These are phyloP conservation scores for Colletotrichum lindemuthianum DNA, from an alignment of 2,329 filamentous ascomycete genomes.

Conservation along the genomic window DNA sequence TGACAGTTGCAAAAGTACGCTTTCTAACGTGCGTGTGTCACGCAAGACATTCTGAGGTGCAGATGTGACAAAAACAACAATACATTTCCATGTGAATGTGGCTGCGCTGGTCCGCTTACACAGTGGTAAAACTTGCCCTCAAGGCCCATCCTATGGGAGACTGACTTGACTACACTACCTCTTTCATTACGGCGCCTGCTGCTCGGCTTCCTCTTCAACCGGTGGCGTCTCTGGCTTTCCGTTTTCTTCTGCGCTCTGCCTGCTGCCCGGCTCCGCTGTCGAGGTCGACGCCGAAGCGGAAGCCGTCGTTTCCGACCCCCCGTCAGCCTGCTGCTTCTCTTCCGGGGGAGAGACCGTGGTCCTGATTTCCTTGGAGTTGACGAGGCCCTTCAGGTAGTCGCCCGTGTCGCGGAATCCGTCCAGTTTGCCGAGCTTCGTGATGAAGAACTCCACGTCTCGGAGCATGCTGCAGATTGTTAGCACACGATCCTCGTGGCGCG, in stretches of 20 bases:
- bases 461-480: constrained; percentile 69
- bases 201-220: constrained; percentile 28
- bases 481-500: neutral
- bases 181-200: constrained; percentile 25
- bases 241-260: constrained; percentile 22
- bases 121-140: too few species aligned
- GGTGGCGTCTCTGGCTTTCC: constrained; percentile 31
- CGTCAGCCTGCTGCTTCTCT: constrained; percentile 23
- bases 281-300: constrained; percentile 17
- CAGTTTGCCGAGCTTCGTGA: constrained; percentile 76
- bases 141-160: too few species aligned
- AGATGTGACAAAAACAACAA: too few species aligned
- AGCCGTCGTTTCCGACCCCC: constrained; percentile 26
- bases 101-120: too few species aligned
- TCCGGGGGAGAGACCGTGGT: constrained; percentile 36
- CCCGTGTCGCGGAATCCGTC: constrained; percentile 82
- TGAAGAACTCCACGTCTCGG: constrained; percentile 79
- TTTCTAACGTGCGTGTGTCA: too few species aligned
- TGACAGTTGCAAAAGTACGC: too few species aligned
- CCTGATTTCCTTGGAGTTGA: constrained; percentile 66
- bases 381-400: constrained; percentile 72
- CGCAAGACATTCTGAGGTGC: too few species aligned
- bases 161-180: too few species aligned
- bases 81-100: too few species aligned
- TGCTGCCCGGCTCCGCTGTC: constrained; percentile 23